Evolutionary conservation across 2,329 filamentous ascomycete species (phyloP), one percentile per base, ranked within the genome.

Genomic region (Emergomyces orientalis): DNA sequence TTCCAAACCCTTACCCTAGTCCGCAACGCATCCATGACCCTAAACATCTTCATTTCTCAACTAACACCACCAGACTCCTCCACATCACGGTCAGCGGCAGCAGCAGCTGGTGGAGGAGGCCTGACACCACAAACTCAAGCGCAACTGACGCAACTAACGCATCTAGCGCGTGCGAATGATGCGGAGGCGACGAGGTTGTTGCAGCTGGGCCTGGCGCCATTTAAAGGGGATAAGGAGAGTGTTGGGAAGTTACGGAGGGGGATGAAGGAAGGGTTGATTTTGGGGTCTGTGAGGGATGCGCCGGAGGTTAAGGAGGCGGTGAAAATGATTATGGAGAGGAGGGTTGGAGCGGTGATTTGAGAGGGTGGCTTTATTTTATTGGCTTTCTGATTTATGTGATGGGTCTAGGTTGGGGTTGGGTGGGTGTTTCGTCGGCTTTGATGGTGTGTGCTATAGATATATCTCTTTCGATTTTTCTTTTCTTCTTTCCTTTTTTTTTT

Each of bases 181-280:
- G 74, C 77, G n/a, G 91, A 97, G 71, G 82, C 88, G 0, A 78
- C 79, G 7, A 81, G 88, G 62, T 74, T 96, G 64, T 77, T 96
- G 72, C 86, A 88, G 56, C 80, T 96, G 73, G 91, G 95, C 70
- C 83, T 92, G 74, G 86, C 86, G 60, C 93, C 93, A 0, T 97
- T 91, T 75, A 84, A 81, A 59, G 87, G 86, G n/a, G 88, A 95
- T 70, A 77, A 82, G 43, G 82, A 84, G 65, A 81, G 80, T n/a
- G 78, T 88, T 56, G 80, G 79, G 54, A 85, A 85, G 64, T 76
- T 95, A 70, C 83, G 86, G 65, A 82, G 82, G 49, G 89, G 88
- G 69, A 84, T 97, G 76, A 89, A 87, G 75, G 90, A 94, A 70
- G 96, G 91, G 83, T 79, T 97, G 68, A 86, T 97, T 59, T 86